Base-by-base conservation (phyloP, 1,139 yeast species). In the Protomyces inundatus region DNA sequence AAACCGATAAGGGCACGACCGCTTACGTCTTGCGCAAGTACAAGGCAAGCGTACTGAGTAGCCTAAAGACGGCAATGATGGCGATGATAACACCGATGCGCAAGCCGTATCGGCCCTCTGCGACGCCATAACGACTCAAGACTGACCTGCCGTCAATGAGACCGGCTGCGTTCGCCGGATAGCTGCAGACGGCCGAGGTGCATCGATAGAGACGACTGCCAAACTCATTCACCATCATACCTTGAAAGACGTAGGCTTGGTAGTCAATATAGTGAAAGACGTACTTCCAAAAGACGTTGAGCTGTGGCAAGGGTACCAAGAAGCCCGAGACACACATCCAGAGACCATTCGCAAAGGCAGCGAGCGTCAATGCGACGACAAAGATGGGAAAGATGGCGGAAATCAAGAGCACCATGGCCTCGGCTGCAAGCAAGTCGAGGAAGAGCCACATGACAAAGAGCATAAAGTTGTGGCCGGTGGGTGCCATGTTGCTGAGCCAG, bases 291-390 rank as follows among this genome's bases (percentile, higher is more conserved):
- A 77, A 77, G 2, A 66, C 72, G 65, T 77, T 77, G 65, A 78
- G 72, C 16, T 76, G 70, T n/a, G 69, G 71, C 23, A 74, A 68
- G 6, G 76, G 70, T 2, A 78, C 80, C 60, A 76, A 68, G 59
- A 76, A 76, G 4, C 81, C 80, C 46, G 80, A 80, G 10, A 78
- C 80, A 10, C 77, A 74, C 78, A 77, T 79, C 79, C 81, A 79
- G 56, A 79, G 73, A 6, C 80, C 80, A 66, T 78, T 77, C 42
- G 76, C 72, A 68, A 77, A 77, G 1, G 80, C 80, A 1, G 79
- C 75, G 23, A 77, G 68, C 0, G 80, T 79, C 64, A 77, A 71
- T 3, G 80, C 72, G 54, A 76, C 74, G 7, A 77, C 80, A 67
- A 77, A 77, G 37, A 73, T 71, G 4, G 80, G 80, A 64, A 75